Conservation (phyloP, 1,139 yeast species). For the Yamadazyma friedrichii region DNA sequence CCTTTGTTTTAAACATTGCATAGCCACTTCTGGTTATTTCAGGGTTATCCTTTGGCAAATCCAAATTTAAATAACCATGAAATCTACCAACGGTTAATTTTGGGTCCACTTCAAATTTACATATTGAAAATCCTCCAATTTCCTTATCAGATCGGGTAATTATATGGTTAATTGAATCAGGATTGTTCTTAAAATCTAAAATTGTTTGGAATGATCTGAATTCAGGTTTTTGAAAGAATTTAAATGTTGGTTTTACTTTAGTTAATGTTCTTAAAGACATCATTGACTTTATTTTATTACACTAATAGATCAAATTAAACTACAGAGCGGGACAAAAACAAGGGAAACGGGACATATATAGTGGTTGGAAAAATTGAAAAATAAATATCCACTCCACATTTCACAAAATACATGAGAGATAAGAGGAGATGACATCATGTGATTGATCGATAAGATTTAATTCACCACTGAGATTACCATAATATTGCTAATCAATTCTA, state of each 20-base stretch:
- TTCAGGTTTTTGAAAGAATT: conserved; percentile 33
- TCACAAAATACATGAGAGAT: not conserved
- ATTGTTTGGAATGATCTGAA: conserved; percentile 39
- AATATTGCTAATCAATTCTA: no score
- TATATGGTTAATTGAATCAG: conserved; percentile 44
- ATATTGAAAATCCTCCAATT: conserved; percentile 77
- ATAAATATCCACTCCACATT: conserved; percentile 3
- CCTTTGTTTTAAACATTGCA: conserved; percentile 82
- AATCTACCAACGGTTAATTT: conserved; percentile 52
- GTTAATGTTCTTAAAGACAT: conserved; percentile 49
- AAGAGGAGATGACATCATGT: conserved; percentile 5
- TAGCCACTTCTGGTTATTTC: conserved; percentile 74
- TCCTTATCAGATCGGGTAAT: conserved; percentile 70
- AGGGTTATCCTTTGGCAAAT: conserved; percentile 69
- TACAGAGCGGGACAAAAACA: not conserved
- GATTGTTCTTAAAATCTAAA: conserved; percentile 53
- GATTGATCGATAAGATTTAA: not conserved
- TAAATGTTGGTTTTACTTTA: conserved; percentile 35
- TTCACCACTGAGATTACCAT: not conserved
- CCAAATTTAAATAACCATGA: conserved; percentile 70
- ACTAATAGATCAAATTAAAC: not conserved
- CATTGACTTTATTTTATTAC: conserved; percentile 26
- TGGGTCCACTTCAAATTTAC: conserved; percentile 44
- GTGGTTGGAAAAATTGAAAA: not conserved
- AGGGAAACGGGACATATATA: not conserved